Percentiles rank a stretch among this genome's conserved stretches.
Evolutionary conservation across 176 grass and related monocot species (phyloP).

Genomic region (Ampelocalamus luodianensis): DNA sequence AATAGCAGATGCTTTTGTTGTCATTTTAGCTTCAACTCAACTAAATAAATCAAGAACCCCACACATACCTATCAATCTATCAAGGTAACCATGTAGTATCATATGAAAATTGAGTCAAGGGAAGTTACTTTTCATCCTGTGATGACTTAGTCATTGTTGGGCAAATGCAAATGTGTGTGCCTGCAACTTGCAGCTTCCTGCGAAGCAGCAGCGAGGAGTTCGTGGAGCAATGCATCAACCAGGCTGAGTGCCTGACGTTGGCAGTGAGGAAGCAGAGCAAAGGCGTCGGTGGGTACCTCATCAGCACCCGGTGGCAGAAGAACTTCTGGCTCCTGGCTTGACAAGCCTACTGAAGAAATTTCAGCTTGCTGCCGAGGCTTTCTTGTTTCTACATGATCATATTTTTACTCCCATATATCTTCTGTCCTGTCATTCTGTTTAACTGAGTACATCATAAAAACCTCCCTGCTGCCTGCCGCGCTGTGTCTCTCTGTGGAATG

Average conservation of each 20-base stretch:
- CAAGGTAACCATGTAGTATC: neutral
- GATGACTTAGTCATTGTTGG: neutral
- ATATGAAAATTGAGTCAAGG: neutral
- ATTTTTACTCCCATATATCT: slow-evolving; percentile 44
- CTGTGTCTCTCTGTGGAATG: slow-evolving; percentile 5
- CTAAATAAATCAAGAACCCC: slow-evolving; percentile 40
- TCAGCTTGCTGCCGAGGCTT: neutral
- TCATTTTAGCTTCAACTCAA: slow-evolving; percentile 25
- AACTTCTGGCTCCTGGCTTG: slow-evolving; percentile 94
- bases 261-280: slow-evolving; percentile 85
- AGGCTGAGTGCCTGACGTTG: slow-evolving; percentile 84
- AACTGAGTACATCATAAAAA: slow-evolving; percentile 13
- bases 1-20: slow-evolving; percentile 47
- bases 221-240: slow-evolving; percentile 88
- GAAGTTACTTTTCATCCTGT: slow-evolving; percentile 10
- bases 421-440: slow-evolving; percentile 20
- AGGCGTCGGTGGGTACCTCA: slow-evolving; percentile 78
- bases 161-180: slow-evolving; percentile 17
- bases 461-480: neutral
- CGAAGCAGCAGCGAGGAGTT: slow-evolving; percentile 76
- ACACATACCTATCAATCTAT: neutral
- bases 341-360: slow-evolving; percentile 9
- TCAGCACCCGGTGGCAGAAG: slow-evolving; percentile 95
- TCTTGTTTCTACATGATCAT: slow-evolving; percentile 8
- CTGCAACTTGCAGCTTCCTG: slow-evolving; percentile 52